Conservation (phyloP, 1,139 yeast genomes). For the Kodamaea plutei region DNA sequence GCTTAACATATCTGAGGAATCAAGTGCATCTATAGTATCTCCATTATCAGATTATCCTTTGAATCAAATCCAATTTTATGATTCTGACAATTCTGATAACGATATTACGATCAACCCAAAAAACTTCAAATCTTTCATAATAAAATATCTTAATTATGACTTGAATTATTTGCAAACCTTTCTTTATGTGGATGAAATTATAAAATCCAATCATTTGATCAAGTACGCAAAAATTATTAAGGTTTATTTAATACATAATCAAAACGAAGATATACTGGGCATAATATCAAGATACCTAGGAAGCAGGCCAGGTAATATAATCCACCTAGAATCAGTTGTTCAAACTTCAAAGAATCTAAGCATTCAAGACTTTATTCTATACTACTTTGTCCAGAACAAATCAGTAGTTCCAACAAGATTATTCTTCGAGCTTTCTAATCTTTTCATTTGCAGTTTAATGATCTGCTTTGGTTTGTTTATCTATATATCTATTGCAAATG, state of each 20-base stretch:
- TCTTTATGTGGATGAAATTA: constrained; percentile 38
- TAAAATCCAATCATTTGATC: constrained; percentile 48
- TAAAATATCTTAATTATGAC: constrained; percentile 27
- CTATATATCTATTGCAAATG: constrained; percentile 48
- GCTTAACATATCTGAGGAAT: constrained; percentile 1
- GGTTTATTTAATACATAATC: constrained; percentile 25
- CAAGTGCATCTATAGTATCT: constrained; percentile 15
- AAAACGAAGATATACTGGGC: constrained; percentile 2
- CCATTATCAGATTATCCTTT: constrained; percentile 20
- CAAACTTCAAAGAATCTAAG: constrained; percentile 12
- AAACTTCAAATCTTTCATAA: constrained; percentile 16
- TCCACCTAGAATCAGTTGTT: constrained; percentile 7
- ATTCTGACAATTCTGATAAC: constrained; percentile 3
- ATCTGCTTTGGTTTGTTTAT: constrained; percentile 18
- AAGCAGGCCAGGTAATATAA: constrained; percentile 1
- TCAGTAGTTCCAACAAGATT: constrained; percentile 9
- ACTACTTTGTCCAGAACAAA: constrained; percentile 19
- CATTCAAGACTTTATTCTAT: constrained; percentile 19
- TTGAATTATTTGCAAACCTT: constrained; percentile 15
- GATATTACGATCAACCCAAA: constrained; percentile 1
- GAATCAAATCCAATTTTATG: constrained; percentile 8
- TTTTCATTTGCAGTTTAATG: constrained; percentile 10
- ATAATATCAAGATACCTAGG: constrained; percentile 5
- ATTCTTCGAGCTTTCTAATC: constrained; percentile 9
- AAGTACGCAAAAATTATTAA: constrained; percentile 42